These are phyloP conservation scores for Monosporascus ibericus DNA, from an alignment of 2,329 filamentous ascomycete genomes.

Conservation along the genomic window DNA sequence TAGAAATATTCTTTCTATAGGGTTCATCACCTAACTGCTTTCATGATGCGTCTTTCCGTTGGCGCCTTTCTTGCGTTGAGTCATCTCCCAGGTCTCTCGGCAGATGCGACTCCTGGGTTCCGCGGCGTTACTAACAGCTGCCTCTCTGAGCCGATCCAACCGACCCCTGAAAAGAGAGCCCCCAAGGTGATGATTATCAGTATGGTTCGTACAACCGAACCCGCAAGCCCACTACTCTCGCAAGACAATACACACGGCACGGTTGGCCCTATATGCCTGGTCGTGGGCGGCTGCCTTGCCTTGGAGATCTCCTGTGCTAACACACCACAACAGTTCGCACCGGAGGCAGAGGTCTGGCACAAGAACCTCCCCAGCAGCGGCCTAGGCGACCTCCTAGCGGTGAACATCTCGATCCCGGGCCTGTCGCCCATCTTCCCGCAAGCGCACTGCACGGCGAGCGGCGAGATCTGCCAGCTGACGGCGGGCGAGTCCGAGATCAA, in stretches of 20 bases:
- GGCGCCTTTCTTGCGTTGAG: not conserved
- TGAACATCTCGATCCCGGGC: constrained; percentile 54
- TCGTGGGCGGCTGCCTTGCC: too few species aligned
- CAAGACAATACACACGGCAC: constrained; percentile 5
- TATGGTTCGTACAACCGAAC: constrained; percentile 37
- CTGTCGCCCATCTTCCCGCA: constrained; percentile 60
- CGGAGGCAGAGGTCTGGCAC: constrained; percentile 59
- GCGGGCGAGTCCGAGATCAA: constrained; percentile 70
- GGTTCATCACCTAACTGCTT: not conserved
- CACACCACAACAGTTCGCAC: constrained; percentile 43
- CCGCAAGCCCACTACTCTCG: not conserved
- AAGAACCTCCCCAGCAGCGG: constrained; percentile 37
- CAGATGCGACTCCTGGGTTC: not conserved
- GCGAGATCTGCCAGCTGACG: constrained; percentile 61
- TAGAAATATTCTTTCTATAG: not conserved
- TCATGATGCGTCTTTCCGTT: not conserved
- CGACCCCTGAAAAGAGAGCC: constrained; percentile 27
- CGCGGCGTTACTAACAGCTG: not conserved
- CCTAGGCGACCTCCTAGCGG: constrained; percentile 48
- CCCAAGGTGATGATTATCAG: constrained; percentile 59
- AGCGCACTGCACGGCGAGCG: constrained; percentile 56
- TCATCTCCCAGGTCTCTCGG: not conserved
- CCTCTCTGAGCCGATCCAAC: not conserved
- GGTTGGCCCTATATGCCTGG: not conserved
- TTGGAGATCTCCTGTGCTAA: not conserved